A percentile compares a stretch with the other conserved stretches of the same genome.
Conservation (phyloP, 2,329 filamentous ascomycete species). For the Phialocephala subalpina region DNA sequence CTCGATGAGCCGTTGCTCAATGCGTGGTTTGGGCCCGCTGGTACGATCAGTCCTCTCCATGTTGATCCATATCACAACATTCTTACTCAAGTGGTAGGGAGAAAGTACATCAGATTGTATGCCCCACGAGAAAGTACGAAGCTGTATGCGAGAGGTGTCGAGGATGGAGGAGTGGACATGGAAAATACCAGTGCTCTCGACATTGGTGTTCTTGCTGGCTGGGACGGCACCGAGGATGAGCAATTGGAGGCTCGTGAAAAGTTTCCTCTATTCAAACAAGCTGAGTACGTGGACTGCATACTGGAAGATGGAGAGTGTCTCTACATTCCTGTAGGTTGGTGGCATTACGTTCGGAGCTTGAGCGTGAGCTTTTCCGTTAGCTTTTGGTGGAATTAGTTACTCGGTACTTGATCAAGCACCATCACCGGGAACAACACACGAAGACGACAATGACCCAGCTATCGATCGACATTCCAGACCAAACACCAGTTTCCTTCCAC, state of each 20-base stretch:
- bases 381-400: conserved; percentile 98
- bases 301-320: conserved; percentile 83
- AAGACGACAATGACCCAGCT: too few species aligned
- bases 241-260: conserved; percentile 25
- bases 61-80: conserved; percentile 96
- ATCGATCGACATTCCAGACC: too few species aligned
- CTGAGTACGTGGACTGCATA: conserved; percentile 71
- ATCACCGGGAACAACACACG: too few species aligned
- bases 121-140: conserved; percentile 66
- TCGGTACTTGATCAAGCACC: conserved; percentile 24
- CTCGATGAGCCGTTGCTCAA: conserved; percentile 75
- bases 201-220: conserved; percentile 72
- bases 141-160: conserved; percentile 68
- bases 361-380: conserved; percentile 92
- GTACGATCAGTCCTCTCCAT: conserved; percentile 91
- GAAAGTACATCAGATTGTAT: conserved; percentile 93
- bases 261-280: conserved; percentile 36
- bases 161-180: conserved; percentile 82
- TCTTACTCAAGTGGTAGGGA: conserved; percentile 85
- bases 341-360: conserved; percentile 93
- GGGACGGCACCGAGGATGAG: conserved; percentile 52
- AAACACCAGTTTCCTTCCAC: too few species aligned
- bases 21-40: conserved; percentile 89
- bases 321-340: conserved; percentile 95
- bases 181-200: conserved; percentile 87